Percentiles rank a stretch among this genome's conserved stretches.
Evolutionary conservation across 2,329 filamentous ascomycete species (phyloP).

Genomic region (Cladosporium oxysporum): DNA sequence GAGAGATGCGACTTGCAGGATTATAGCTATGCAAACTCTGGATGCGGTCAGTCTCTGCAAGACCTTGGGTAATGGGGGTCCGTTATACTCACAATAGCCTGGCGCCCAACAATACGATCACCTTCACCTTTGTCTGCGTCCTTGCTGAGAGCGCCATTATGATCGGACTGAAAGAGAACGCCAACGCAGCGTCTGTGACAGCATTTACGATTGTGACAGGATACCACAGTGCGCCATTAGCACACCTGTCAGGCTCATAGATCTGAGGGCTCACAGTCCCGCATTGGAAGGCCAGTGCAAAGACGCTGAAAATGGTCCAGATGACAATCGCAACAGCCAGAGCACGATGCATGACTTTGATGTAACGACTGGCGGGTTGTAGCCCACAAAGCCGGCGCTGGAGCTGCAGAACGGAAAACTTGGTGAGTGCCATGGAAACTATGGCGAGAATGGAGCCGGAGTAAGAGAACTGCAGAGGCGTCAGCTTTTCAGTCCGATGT

Average conservation of each 20-base stretch:
- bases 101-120: not conserved
- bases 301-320: slow-evolving; percentile 5
- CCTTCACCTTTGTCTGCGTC: not conserved
- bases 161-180: not conserved
- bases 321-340: not conserved
- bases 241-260: not conserved
- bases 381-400: not conserved
- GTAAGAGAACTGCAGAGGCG: not conserved
- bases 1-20: not conserved
- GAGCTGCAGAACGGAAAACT: not conserved
- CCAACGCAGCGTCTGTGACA: not conserved
- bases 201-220: not conserved
- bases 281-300: slow-evolving; percentile 4
- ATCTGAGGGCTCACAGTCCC: not conserved
- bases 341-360: slow-evolving; percentile 6
- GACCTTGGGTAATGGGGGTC: not conserved
- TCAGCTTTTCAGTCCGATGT: not conserved
- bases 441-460: slow-evolving; percentile 5
- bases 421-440: not conserved
- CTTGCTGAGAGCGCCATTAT: not conserved
- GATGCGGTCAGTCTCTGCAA: not conserved
- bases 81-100: not conserved
- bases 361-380: not conserved
- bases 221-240: not conserved
- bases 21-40: not conserved